phyloP scores from a whole-genome alignment of 768 basidiomycete genomes.

The Galerina sulciceps region DNA sequence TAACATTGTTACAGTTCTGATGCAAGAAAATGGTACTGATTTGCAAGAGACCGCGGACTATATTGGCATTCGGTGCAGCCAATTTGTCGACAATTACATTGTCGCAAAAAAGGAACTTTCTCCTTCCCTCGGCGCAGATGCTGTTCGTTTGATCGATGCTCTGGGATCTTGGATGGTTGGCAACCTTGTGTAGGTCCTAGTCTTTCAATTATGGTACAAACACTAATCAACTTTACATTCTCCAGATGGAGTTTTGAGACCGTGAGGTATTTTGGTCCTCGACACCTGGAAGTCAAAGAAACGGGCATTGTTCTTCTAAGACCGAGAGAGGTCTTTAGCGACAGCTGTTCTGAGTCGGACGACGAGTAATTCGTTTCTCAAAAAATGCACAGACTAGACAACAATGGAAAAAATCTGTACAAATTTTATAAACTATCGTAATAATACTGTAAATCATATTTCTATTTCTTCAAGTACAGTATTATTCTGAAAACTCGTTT shows the following conservation, averaged over 20 bases:
- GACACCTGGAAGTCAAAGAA: conserved; percentile 53
- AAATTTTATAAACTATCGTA: neutral
- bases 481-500: neutral
- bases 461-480: neutral
- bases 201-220: neutral
- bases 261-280: conserved; percentile 66
- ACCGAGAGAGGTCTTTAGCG: conserved; percentile 39
- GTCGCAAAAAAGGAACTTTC: conserved; percentile 50
- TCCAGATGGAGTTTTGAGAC: conserved; percentile 71
- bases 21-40: conserved; percentile 54
- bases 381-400: conserved; percentile 11
- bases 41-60: conserved; percentile 65
- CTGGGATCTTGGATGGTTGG: conserved; percentile 66
- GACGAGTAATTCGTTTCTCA: conserved; percentile 31
- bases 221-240: conserved; percentile 16
- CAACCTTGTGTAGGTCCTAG: conserved; percentile 49
- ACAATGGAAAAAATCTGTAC: neutral
- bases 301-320: conserved; percentile 50
- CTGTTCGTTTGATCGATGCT: conserved; percentile 56
- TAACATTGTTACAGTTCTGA: conserved; percentile 72
- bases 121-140: conserved; percentile 55
- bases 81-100: conserved; percentile 55
- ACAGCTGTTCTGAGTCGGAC: conserved; percentile 38
- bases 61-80: conserved; percentile 53
- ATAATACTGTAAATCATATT: neutral